Evolutionary conservation across 805 yeast species (phyloP), one percentile per base, ranked within the genome.

Genomic region (Ogataea ramenticola): DNA sequence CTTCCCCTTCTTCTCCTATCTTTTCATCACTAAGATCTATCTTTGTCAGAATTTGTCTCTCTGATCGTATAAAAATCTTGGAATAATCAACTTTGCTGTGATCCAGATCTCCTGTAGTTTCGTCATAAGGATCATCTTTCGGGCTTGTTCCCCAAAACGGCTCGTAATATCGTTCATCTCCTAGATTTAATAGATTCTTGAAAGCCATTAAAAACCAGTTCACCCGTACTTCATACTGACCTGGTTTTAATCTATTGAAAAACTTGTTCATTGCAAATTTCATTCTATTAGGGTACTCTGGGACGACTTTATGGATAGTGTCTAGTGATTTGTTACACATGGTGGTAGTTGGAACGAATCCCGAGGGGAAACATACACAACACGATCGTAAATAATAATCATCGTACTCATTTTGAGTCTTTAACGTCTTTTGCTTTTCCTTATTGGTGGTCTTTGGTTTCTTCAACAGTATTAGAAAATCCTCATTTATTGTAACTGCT

Each of bases 281-380:
- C 34, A 82, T 62, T 46, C 75, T 68, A 17, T 69, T 63, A 46
- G 66, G 58, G 51, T 82, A 82, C 50, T 74, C 74, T 1, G 87
- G 88, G 1, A 81, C 86, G 0, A 85, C 85, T 4, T 64, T 70
- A 52, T 82, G 88, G 46, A 82, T 72, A 39, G 59, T 64, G 0
- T 80, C 71, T 17, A 82, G 61, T 1, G 80, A 76, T 49, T 67
- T 58, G 15, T 40, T 40, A 8, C 15, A n/a, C 17, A 21, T 40
- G 4, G 36, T 33, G 9, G 27, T 12, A 4, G 36, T 60, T 9
- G 86, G 85, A 52, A 76, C 78, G 59, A 81, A 81, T 2, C 86
- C 86, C 2, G 80, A 75, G 0, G 86, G 47, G 78, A 78, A 6
- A 77, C 79, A 39, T 75, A 75, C 7, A 73, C 60, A 15, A 77